Conservation (phyloP, 2,329 filamentous ascomycete species). For the Aspergillus hiratsukae region DNA sequence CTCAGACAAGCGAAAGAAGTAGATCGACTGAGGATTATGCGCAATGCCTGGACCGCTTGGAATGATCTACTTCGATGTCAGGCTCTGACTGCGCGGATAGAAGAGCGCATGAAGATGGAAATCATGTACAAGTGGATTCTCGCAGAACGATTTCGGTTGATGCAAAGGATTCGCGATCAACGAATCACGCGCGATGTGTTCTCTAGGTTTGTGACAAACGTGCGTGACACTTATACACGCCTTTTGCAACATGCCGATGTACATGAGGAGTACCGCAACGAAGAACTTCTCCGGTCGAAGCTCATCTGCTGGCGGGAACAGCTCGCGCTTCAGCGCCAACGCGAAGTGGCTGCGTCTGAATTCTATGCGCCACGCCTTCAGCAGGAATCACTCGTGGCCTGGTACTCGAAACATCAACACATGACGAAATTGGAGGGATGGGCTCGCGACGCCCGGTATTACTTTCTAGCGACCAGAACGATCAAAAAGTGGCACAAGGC, state of each 20-base stretch:
- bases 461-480: conserved; percentile 48
- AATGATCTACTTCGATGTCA: conserved; percentile 56
- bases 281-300: conserved; percentile 32
- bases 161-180: conserved; percentile 38
- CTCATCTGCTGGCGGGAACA: conserved; percentile 36
- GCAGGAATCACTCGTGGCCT: conserved; percentile 37
- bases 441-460: conserved; percentile 54
- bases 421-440: conserved; percentile 47
- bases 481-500: conserved; percentile 51
- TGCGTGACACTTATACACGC: conserved; percentile 32
- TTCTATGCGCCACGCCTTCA: conserved; percentile 41
- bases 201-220: conserved; percentile 37
- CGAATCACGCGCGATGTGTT: conserved; percentile 38
- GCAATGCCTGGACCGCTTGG: conserved; percentile 58
- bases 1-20: conserved; percentile 47
- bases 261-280: conserved; percentile 29
- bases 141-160: conserved; percentile 41
- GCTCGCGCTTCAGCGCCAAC: conserved; percentile 35
- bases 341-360: conserved; percentile 39
- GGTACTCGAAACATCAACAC: conserved; percentile 38
- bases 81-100: conserved; percentile 49
- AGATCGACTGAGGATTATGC: conserved; percentile 50
- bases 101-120: conserved; percentile 54
- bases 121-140: conserved; percentile 60
- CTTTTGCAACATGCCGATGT: conserved; percentile 35